Conservation (phyloP, 2,329 filamentous ascomycete genomes). For the Sclerotiophoma versabilis region DNA sequence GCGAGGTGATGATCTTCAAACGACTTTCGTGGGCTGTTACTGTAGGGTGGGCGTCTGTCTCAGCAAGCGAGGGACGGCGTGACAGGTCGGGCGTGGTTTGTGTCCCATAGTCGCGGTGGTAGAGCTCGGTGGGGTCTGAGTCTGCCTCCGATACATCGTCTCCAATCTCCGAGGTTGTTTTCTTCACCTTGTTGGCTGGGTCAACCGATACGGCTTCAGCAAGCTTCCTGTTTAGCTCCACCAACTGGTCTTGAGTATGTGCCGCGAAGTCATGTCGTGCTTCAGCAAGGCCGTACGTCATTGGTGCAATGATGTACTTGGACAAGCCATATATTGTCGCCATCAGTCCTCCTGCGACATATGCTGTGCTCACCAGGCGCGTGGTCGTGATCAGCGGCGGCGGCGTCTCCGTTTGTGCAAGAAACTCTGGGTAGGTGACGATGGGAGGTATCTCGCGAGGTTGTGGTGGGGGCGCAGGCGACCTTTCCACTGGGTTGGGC, state of each 20-base stretch:
- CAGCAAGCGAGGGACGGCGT: conserved; percentile 43
- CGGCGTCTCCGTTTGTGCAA: conserved; percentile 64
- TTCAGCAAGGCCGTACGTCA: conserved; percentile 61
- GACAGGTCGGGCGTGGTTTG: conserved; percentile 70
- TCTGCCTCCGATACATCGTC: conserved; percentile 57
- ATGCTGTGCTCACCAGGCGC: conserved; percentile 64
- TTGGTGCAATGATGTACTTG: conserved; percentile 71
- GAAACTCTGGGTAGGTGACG: conserved; percentile 72
- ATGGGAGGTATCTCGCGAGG: conserved; percentile 63
- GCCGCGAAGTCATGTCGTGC: conserved; percentile 65
- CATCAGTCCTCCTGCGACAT: conserved; percentile 62
- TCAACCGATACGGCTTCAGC: conserved; percentile 68
- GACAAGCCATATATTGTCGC: conserved; percentile 72
- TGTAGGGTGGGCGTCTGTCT: conserved; percentile 34
- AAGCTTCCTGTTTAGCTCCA: conserved; percentile 64
- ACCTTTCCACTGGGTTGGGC: conserved; percentile 19
- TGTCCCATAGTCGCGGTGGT: conserved; percentile 80
- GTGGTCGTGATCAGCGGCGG: conserved; percentile 65
- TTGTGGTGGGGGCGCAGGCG: conserved; percentile 26
- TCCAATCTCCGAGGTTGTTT: conserved; percentile 34
- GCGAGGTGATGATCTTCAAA: conserved; percentile 59
- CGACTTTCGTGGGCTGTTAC: conserved; percentile 53
- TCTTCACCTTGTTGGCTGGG: conserved; percentile 52
- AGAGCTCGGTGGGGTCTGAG: conserved; percentile 77
- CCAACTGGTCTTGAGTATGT: conserved; percentile 60